Evolutionary conservation across 2,329 filamentous ascomycete genomes (phyloP).

Genomic region (Aspergillus costaricaensis): DNA sequence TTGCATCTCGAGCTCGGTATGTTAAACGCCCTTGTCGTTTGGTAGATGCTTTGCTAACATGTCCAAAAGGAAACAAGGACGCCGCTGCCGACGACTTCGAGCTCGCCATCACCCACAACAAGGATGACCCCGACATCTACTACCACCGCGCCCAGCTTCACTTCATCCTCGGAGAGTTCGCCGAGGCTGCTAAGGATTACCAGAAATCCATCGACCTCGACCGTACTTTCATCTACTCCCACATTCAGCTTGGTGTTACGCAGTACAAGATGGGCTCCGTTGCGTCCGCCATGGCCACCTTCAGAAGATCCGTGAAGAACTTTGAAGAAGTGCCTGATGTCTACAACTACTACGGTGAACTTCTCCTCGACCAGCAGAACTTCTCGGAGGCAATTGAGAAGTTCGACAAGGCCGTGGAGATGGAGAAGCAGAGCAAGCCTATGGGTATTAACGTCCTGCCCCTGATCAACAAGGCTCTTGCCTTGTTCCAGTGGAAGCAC

Average conservation of each 20-base stretch:
- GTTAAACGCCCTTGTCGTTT: conserved; percentile 25
- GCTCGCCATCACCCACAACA: conserved; percentile 79
- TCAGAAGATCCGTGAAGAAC: conserved; percentile 96
- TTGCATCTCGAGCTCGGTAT: conserved; percentile 92
- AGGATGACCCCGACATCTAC: conserved; percentile 92
- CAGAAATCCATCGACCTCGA: conserved; percentile 99
- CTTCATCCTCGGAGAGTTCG: conserved; percentile 94
- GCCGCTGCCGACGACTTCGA: conserved; percentile 86
- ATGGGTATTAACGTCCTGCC: conserved; percentile 97
- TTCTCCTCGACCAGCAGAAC: conserved; percentile 94
- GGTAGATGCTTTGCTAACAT: conserved; percentile 31
- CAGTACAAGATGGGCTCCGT: conserved; percentile 99
- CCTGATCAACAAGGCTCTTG: conserved; percentile 96
- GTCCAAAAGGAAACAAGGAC: conserved; percentile 69
- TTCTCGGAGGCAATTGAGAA: conserved; percentile 95
- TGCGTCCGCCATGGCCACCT: conserved; percentile 96
- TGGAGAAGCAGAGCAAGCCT: conserved; percentile 93
- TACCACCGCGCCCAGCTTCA: conserved; percentile 98
- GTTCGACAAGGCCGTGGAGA: conserved; percentile 97
- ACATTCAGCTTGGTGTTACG: conserved; percentile 97
- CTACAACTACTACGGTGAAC: conserved; percentile 99
- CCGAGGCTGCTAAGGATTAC: conserved; percentile 95
- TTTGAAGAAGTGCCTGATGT: conserved; percentile 96
- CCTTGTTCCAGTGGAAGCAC: conserved; percentile 97
- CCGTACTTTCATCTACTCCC: conserved; percentile 95